Evolutionary conservation across 306 rosid genomes (phyloP), one percentile per base, ranked within the genome.

Genomic region (Benincasa hispida): DNA sequence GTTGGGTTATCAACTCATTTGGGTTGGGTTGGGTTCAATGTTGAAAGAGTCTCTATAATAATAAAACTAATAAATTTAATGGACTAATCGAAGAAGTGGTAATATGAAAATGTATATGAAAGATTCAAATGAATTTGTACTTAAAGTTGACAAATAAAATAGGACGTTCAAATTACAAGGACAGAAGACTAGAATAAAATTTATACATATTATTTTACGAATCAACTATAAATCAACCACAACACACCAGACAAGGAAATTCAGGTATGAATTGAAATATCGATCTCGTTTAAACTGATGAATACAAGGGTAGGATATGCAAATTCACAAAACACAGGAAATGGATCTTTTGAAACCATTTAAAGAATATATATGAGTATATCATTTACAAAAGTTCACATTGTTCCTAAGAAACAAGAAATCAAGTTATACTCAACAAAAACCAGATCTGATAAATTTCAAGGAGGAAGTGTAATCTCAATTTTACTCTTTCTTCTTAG

Each of bases 391-490:
- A 35, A 63, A 63, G 2, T 14, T 1, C 22, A 65, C 6, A 5
- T 2, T 3, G 66, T 66, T 81, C 79, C 32, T 72, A 82, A 76
- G 83, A 30, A 65, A 78, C 73, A 35, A 17, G 79, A 76, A 34
- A 57, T 76, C 22, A 58, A 78, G 78, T 76, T 66, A 47, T 76
- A 68, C 79, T 75, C 80, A 80, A 87, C 81, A 75, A 82, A 81
- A 80, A 37, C 58, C 61, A 81, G 82, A 72, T 47, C 13, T 82
- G 79, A 72, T 53, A n/a, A 41, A 35, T 77, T 78, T 81, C 84
- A 19, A 61, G 84, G 82, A 81, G 85, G 82, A 76, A 85, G 82
- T n/a, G n/a, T n/a, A n/a, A n/a, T n/a, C n/a, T n/a, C n/a, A n/a
- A n/a, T n/a, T n/a, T n/a, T n/a, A n/a, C n/a, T n/a, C n/a, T n/a